Conservation (phyloP, 2,329 filamentous ascomycete genomes). For the Penicillium sp. region DNA sequence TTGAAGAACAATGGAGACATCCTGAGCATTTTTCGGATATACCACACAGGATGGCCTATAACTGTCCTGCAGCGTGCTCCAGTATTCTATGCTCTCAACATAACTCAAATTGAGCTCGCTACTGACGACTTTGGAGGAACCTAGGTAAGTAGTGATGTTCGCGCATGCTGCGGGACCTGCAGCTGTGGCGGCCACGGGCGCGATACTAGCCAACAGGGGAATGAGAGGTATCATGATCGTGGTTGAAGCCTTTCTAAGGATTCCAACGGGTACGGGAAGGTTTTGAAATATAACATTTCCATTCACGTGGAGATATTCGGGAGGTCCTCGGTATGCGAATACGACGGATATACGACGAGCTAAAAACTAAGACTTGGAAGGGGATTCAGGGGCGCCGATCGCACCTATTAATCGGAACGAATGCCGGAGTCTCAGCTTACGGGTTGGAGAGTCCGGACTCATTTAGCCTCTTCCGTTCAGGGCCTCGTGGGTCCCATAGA, state of each 20-base stretch:
- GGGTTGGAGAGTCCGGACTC: too few species aligned
- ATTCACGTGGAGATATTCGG: background rate
- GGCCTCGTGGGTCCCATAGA: too few species aligned
- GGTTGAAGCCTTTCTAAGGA: background rate
- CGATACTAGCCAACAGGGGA: slow-evolving; percentile 5
- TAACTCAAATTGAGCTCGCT: slow-evolving; percentile 18
- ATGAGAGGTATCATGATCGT: slow-evolving; percentile 3
- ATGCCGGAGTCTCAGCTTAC: background rate
- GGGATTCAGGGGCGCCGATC: background rate
- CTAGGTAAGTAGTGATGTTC: slow-evolving; percentile 55
- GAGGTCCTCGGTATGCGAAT: slow-evolving; percentile 9
- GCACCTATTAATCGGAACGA: background rate
- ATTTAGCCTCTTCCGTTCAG: too few species aligned
- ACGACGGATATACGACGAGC: slow-evolving; percentile 17
- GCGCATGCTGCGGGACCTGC: slow-evolving; percentile 25
- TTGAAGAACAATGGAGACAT: slow-evolving; percentile 26
- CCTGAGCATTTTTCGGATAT: slow-evolving; percentile 24
- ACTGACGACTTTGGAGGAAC: slow-evolving; percentile 18
- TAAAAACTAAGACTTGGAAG: background rate
- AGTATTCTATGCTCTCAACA: slow-evolving; percentile 24
- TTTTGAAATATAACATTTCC: slow-evolving; percentile 1
- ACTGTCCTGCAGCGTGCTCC: slow-evolving; percentile 23
- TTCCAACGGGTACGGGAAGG: background rate
- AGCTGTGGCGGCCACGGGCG: slow-evolving; percentile 13
- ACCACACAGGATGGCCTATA: slow-evolving; percentile 29